Evolutionary conservation across 2,329 filamentous ascomycete genomes (phyloP), one percentile per base, ranked within the genome.

Genomic region (Penicillium corylophilum): DNA sequence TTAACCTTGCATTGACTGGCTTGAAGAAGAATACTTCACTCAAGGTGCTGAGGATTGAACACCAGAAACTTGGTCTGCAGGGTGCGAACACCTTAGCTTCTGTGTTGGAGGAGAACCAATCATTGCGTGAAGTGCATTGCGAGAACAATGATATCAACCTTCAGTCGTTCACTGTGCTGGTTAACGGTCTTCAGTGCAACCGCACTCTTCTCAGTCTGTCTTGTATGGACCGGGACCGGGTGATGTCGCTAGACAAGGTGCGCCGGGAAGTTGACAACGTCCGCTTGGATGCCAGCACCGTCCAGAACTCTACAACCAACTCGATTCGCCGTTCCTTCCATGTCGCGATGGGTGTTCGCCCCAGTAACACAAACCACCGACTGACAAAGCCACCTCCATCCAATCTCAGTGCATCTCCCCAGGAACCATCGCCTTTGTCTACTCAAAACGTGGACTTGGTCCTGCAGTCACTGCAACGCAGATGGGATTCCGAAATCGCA

Each of bases 131-230:
- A 64, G 76, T 90, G 5, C 79, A 88, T 60, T 89, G 86, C 67
- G 85, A 87, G 55, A 84, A 87, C 66, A 90, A 90, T 63, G 83
- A 84, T 48, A 87, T 88, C 49, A 85, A 84, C 41, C 75, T 88
- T n/a, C 83, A 86, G 57, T 85, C 84, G 1, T 85, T 88, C 57
- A 88, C 84, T 0, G 83, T 85, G 46, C 72, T 88, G 6, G 83
- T 89, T 44, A 86, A 89, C 61, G 80, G 84, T 16, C 71, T 89
- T n/a, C 79, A 85, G 53, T 80, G 79, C 38, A 90, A 90, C 62
- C 80, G 77, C 2, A 82, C 80, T 0, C 67, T 89, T 1, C 66
- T 87, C 13, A 80, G 80, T 59, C 76, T 89, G 29, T 85, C 86
- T 5, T 74, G 72, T 9, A 86, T 89, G 82, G 76, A 80, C 31